Evolutionary conservation across 208 protist genomes (phyloP), one percentile per base, ranked within the genome.

Genomic region (Wallacemonas sp.): DNA sequence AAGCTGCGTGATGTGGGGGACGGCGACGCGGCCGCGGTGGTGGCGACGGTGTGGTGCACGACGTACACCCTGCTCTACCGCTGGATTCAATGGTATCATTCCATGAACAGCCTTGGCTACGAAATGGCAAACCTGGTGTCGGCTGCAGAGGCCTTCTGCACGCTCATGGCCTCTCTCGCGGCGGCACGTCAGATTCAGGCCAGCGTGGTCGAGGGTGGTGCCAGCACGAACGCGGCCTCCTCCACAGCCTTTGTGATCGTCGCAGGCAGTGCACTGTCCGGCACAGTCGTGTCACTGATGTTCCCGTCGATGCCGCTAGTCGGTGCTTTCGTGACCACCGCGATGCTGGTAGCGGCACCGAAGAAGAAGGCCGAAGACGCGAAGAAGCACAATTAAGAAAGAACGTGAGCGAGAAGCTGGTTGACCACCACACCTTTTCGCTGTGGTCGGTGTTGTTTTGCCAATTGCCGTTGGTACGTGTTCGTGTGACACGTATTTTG

Each of bases 41-140:
- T 92, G 36, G 79, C 79, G 4, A 80, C 79, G 24, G 33, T 82
- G 14, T 92, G 85, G 89, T 79, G 81, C 61, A 26, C 77, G 21
- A 62, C 39, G 36, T 73, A 91, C 66, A 70, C 83, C 15, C 36
- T 82, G 2, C 62, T 92, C n/a, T 88, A 80, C 63, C 79, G 81
- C 36, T 95, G 83, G 81, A 84, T 88, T 41, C 61, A 58, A 36
- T 95, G 85, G 86, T 92, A 92, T 59, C 74, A 67, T 67, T 74
- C 73, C 27, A 85, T 91, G 62, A 31, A 75, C 44, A 80, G 72
- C 65, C 70, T 74, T 5, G 84, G 79, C 33, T 88, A 86, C 53
- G 80, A 89, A 60, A 39, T 53, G 22, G 75, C 27, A 30, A 85
- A 75, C 41, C 54, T 91, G 41, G 15, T 64, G 21, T 70, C 73